Conservation (phyloP, 2,329 filamentous ascomycete genomes). For the Curvularia verruculosa region DNA sequence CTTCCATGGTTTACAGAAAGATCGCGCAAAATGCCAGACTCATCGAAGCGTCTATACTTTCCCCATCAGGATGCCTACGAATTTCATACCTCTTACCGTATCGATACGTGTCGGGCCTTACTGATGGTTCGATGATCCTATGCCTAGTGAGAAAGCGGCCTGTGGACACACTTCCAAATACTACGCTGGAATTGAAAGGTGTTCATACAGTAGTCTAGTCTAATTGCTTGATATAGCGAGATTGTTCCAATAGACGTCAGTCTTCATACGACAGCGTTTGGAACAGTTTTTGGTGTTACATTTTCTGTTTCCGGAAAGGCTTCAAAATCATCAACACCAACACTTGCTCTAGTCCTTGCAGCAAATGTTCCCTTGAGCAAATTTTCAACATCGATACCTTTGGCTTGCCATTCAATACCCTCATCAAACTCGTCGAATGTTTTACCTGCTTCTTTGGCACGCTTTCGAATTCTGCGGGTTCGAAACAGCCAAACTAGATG, state of each 20-base stretch:
- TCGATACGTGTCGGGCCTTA: no score
- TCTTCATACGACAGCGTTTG: conserved; percentile 24
- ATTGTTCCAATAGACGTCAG: background rate
- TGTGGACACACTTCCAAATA: no score
- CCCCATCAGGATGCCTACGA: no score
- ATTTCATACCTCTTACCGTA: no score
- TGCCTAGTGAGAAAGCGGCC: no score
- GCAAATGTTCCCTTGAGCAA: conserved; percentile 14
- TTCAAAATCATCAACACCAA: background rate
- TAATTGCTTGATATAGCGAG: background rate
- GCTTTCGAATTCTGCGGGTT: conserved; percentile 57
- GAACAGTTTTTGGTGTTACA: conserved; percentile 17
- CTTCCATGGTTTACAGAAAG: no score
- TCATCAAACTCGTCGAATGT: conserved; percentile 59
- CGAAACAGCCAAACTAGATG: conserved; percentile 63
- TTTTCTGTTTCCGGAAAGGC: background rate
- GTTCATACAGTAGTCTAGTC: no score
- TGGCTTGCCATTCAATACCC: conserved; percentile 28
- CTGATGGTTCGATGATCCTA: no score
- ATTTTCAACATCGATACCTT: conserved; percentile 28
- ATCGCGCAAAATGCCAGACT: no score
- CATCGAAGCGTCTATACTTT: no score
- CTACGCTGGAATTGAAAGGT: no score
- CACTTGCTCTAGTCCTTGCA: background rate
- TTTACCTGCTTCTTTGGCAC: conserved; percentile 50